These are phyloP conservation scores for Ilyonectria sp. DNA, from an alignment of 2,329 filamentous ascomycete genomes.

Conservation along the genomic window DNA sequence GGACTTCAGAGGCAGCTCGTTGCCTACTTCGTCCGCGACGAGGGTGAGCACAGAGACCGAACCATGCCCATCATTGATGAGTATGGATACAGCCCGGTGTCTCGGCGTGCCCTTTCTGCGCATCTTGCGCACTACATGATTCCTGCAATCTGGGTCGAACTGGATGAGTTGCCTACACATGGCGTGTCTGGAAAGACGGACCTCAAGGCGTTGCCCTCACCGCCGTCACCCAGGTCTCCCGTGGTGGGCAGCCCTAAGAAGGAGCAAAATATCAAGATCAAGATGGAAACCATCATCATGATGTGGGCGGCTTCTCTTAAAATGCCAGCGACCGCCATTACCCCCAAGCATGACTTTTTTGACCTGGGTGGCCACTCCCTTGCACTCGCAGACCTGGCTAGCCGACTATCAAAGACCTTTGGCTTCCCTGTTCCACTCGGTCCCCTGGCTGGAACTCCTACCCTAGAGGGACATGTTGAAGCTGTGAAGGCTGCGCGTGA, in stretches of 20 bases:
- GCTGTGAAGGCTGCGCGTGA: slow-evolving; percentile 80
- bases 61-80: slow-evolving; percentile 77
- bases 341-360: slow-evolving; percentile 83
- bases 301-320: slow-evolving; percentile 81
- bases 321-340: slow-evolving; percentile 74
- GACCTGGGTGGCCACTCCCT: slow-evolving; percentile 86
- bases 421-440: slow-evolving; percentile 81
- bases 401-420: slow-evolving; percentile 77
- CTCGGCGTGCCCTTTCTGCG: slow-evolving; percentile 74
- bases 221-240: slow-evolving; percentile 67
- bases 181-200: slow-evolving; percentile 86
- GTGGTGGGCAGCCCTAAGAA: slow-evolving; percentile 56
- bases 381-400: slow-evolving; percentile 83
- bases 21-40: slow-evolving; percentile 81
- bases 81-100: slow-evolving; percentile 78
- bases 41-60: slow-evolving; percentile 70
- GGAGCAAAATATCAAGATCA: slow-evolving; percentile 74
- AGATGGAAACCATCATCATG: slow-evolving; percentile 76
- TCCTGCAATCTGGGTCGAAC: slow-evolving; percentile 81
- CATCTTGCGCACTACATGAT: slow-evolving; percentile 89
- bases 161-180: slow-evolving; percentile 80
- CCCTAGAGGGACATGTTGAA: slow-evolving; percentile 79
- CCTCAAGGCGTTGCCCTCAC: slow-evolving; percentile 78
- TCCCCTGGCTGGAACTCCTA: slow-evolving; percentile 79
- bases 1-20: slow-evolving; percentile 82